Percentiles rank a stretch among this genome's conserved stretches.
Evolutionary conservation across 768 basidiomycete species (phyloP).

Genomic region (Pisolithus tinctorius): DNA sequence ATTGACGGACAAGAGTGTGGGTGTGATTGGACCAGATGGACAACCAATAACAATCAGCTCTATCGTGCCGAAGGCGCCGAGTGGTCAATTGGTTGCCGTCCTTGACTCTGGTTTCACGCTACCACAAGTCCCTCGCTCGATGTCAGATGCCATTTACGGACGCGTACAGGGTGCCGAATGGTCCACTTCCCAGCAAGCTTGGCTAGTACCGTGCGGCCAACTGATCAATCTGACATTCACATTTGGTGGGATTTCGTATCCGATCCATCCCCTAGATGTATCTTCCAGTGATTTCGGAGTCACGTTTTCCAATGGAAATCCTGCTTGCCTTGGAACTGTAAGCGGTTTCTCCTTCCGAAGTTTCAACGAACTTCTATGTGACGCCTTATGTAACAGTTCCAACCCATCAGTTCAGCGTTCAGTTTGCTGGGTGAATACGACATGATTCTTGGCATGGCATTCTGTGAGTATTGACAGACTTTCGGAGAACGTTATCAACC

Average conservation of each 20-base stretch:
- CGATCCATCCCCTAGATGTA: constrained; percentile 68
- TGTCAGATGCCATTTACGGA: constrained; percentile 77
- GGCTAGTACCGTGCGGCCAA: constrained; percentile 73
- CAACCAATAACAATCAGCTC: constrained; percentile 51
- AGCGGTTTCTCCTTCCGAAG: constrained; percentile 19
- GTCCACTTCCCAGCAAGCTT: constrained; percentile 46
- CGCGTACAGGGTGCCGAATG: constrained; percentile 69
- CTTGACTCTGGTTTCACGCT: constrained; percentile 69
- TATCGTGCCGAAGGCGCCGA: constrained; percentile 62
- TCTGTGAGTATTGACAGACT: constrained; percentile 41
- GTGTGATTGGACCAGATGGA: constrained; percentile 75
- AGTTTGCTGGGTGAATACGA: constrained; percentile 73
- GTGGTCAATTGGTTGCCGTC: constrained; percentile 61
- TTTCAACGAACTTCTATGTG: constrained; percentile 1
- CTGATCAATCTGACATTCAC: constrained; percentile 64
- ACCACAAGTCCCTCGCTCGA: constrained; percentile 66
- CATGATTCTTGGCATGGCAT: constrained; percentile 78
- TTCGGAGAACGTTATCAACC: not conserved
- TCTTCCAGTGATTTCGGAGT: constrained; percentile 51
- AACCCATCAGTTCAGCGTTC: constrained; percentile 78
- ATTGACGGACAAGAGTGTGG: constrained; percentile 54
- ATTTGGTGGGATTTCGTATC: constrained; percentile 63
- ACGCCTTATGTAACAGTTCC: constrained; percentile 45
- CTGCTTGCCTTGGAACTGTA: constrained; percentile 64
- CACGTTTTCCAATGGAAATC: constrained; percentile 37